Conservation (phyloP, 2,329 filamentous ascomycete genomes). For the Fusarium lateritium region DNA sequence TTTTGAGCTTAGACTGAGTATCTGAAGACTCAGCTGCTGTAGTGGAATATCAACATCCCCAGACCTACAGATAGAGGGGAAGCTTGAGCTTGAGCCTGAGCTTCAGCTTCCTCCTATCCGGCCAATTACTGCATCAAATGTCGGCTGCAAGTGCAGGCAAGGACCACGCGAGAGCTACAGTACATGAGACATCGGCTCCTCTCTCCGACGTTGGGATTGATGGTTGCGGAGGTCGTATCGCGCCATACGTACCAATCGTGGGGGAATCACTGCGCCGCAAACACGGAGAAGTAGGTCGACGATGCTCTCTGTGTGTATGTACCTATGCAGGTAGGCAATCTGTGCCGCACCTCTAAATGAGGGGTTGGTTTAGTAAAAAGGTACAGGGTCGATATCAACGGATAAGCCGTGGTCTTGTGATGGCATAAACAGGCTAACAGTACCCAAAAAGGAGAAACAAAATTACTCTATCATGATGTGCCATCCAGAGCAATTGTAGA, state of each 20-base stretch:
- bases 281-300: constrained; percentile 8
- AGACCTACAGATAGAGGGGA: background rate
- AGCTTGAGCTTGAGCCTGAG: constrained; percentile 7
- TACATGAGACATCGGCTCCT: constrained; percentile 39
- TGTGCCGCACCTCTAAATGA: constrained; percentile 20
- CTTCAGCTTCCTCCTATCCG: constrained; percentile 8
- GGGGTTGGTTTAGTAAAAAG: constrained; percentile 46
- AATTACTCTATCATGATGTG: constrained; percentile 23
- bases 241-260: constrained; percentile 47
- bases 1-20: background rate
- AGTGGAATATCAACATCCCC: background rate
- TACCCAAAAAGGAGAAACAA: constrained; percentile 35
- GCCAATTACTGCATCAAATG: constrained; percentile 11
- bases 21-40: constrained; percentile 1
- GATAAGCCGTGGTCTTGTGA: constrained; percentile 49
- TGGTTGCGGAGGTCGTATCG: constrained; percentile 41
- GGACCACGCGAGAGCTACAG: constrained; percentile 19
- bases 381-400: constrained; percentile 31
- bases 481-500: constrained; percentile 34
- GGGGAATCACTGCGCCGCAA: constrained; percentile 41
- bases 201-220: constrained; percentile 25
- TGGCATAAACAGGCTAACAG: constrained; percentile 35
- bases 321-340: background rate
- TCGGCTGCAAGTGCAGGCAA: constrained; percentile 29
- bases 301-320: background rate